Base-by-base conservation (phyloP, 2,329 filamentous ascomycete species). In the Aspergillus novofumigatus region DNA sequence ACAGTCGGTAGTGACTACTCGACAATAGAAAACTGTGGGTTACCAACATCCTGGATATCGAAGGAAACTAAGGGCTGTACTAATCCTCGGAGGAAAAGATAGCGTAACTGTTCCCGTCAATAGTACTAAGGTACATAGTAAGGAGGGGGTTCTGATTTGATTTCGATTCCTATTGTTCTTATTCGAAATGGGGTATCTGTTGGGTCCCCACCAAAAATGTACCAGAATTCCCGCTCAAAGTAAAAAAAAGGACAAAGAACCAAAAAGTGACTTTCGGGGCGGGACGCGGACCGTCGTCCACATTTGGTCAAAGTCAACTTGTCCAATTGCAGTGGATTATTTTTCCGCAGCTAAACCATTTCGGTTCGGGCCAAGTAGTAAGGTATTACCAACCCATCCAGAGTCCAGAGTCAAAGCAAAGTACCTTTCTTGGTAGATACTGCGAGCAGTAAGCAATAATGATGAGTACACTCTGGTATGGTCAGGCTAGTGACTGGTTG, bases 221-320 rank as follows among this genome's bases (percentile, higher is more conserved):
- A 49, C 5, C n/a, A 49, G 20, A 5, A 8, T 26, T 11, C 14
- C 21, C 23, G 3, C 29, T 41, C 14, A 3, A 38, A 52, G 38
- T 41, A 8, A 6, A 6, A n/a, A 8, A 6, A 28, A 49, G 47
- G 20, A 48, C 29, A 42, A 26, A 56, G 25, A 42, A 52, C 26
- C 38, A 20, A 20, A 56, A 57, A 60, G 56, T 62, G 60, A 65
- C 58, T 64, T 63, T 51, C 63, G 62, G 44, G 63, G 63, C 62
- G 62, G 63, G 63, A 64, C 54, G 58, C 63, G 63, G 63, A 58
- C 63, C 63, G 62, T 56, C 61, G 58, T 56, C 62, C 60, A 65
- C 57, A 54, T 54, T 58, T 57, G 53, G 54, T 55, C 55, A 54
- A 44, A 54, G 44, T 47, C 44, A 47, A 47, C 26, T 47, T 26